A percentile compares a stretch with the other conserved stretches of the same genome.
Conservation (phyloP, 352 stramenopile genomes). For the Phytophthora multivora region DNA sequence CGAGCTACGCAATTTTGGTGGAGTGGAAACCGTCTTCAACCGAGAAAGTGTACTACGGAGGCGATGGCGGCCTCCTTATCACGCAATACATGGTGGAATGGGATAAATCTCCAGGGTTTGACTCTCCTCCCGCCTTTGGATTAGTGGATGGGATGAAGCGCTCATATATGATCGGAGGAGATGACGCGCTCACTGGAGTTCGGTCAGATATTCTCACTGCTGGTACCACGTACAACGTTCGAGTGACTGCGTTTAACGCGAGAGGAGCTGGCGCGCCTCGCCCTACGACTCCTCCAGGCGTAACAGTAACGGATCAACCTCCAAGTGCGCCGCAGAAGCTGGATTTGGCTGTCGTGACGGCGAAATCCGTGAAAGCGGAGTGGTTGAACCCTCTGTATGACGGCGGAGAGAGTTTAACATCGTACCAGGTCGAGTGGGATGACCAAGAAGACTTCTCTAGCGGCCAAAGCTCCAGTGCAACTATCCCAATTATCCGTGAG, state of each 20-base stretch:
- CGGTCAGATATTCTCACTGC: constrained; percentile 77
- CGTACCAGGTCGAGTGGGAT: constrained; percentile 82
- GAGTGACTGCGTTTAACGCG: constrained; percentile 80
- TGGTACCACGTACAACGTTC: constrained; percentile 80
- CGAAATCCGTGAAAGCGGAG: constrained; percentile 76
- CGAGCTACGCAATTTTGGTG: constrained; percentile 91
- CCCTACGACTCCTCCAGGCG: constrained; percentile 43
- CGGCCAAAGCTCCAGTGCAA: constrained; percentile 68
- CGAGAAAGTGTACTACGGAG: constrained; percentile 87
- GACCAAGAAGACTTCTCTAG: constrained; percentile 79
- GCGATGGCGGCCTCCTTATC: constrained; percentile 91
- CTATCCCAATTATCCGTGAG: constrained; percentile 90
- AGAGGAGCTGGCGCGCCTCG: constrained; percentile 63
- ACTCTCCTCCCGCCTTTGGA: constrained; percentile 82
- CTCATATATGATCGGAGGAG: constrained; percentile 91
- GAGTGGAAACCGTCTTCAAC: constrained; percentile 88
- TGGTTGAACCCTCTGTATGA: constrained; percentile 92
- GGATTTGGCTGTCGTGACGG: constrained; percentile 49
- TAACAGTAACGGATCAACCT: constrained; percentile 64
- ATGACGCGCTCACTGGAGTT: constrained; percentile 94
- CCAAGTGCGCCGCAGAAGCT: constrained; percentile 69
- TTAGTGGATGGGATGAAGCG: constrained; percentile 52
- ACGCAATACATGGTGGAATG: constrained; percentile 97
- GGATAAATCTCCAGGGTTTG: constrained; percentile 89
- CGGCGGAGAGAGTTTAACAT: constrained; percentile 85